Evolutionary conservation across 345 rosid genomes (phyloP), one percentile per base, ranked within the genome.

Genomic region (Pugionium dolabratum): DNA sequence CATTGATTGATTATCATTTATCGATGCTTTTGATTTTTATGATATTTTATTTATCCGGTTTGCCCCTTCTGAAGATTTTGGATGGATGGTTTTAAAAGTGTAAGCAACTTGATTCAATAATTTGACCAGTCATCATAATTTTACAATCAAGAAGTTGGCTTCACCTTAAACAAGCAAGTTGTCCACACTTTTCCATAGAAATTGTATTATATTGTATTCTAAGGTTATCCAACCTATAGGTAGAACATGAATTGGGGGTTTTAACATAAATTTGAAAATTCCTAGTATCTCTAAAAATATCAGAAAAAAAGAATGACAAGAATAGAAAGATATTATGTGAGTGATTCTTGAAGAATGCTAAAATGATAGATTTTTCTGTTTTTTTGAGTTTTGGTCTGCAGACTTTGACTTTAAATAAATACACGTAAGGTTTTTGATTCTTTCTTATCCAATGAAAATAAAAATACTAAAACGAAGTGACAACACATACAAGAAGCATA

Each of bases 401-500:
- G 39, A 39, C 46, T 41, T 59, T 59, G 36, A 47, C 72, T 67
- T 57, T 7, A 26, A 33, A 58, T 40, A 58, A 18, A 34, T 34
- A 34, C 73, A 69, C 66, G 59, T 33, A 51, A 69, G 44, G 40
- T 44, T 34, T 32, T 59, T 36, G 5, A 62, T 62, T 70, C 75
- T 54, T 62, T n/a, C 69, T 61, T 70, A 70, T 70, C 69, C 6
- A 35, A 35, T 5, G 1, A 48, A 39, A 10, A 30, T 47, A 32
- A 69, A 49, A 64, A 33, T 34, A 64, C 54, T 1, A 41, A 70
- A 35, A 59, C 18, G 33, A 40, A 45, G 37, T 29, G 60, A 72
- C 51, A 63, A 63, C 2, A 41, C 39, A 69, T 18, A 60, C 37
- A 28, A 50, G 33, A 66, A 59, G 66, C 72, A 73, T 66, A 73